phyloP scores from a whole-genome alignment of 2,329 filamentous ascomycete species.

The Nemania sp. region DNA sequence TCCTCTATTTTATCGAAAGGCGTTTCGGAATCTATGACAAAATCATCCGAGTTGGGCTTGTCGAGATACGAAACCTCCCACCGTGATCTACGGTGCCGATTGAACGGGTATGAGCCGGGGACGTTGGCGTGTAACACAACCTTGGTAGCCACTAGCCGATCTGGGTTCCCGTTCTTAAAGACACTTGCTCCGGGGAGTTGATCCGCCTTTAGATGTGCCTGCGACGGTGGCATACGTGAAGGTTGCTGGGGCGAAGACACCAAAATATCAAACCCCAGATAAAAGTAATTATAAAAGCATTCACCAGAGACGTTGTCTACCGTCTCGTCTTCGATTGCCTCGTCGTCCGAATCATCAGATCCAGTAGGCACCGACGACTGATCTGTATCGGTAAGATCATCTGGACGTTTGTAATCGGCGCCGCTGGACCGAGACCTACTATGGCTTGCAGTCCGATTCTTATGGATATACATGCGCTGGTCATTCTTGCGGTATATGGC shows the following conservation, averaged over 20 bases:
- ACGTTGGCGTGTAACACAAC: constrained; percentile 95
- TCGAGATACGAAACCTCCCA: constrained; percentile 79
- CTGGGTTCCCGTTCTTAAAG: constrained; percentile 60
- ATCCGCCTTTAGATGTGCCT: constrained; percentile 44
- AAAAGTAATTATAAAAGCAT: constrained; percentile 98
- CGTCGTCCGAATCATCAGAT: constrained; percentile 76
- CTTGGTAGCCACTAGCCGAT: constrained; percentile 87
- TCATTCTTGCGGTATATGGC: constrained; percentile 94
- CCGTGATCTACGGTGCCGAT: constrained; percentile 87
- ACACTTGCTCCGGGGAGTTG: constrained; percentile 47
- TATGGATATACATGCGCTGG: constrained; percentile 87
- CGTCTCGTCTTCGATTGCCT: constrained; percentile 67
- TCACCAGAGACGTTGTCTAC: constrained; percentile 72
- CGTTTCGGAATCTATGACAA: constrained; percentile 78
- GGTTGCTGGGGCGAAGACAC: constrained; percentile 80
- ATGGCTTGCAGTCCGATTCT: constrained; percentile 67
- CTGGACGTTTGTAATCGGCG: constrained; percentile 59
- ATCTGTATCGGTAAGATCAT: constrained; percentile 77
- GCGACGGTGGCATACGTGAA: constrained; percentile 72
- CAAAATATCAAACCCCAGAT: constrained; percentile 92
- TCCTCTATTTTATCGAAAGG: constrained; percentile 79
- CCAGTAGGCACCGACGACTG: constrained; percentile 79
- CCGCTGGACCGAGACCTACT: constrained; percentile 61
- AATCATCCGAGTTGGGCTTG: constrained; percentile 57
- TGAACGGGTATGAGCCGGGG: constrained; percentile 96